Evolutionary conservation across 495 filamentous ascomycete genomes (phyloP).

Genomic region (Aspergillus bridgeri): DNA sequence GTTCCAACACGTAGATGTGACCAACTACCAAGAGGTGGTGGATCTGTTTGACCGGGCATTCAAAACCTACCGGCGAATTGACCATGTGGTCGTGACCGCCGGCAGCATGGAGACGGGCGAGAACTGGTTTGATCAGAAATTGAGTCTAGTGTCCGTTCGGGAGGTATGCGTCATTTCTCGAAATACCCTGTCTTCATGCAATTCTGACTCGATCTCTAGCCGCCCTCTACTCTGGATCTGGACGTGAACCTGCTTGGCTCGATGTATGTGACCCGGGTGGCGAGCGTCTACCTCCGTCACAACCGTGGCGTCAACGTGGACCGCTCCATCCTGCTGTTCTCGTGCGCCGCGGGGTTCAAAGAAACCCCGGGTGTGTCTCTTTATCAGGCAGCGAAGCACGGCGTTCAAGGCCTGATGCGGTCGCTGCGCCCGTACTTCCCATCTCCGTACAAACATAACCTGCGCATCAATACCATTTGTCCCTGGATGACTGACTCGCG

Average conservation of each 20-base stretch:
- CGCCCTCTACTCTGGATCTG: conserved; percentile 42
- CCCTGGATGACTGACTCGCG: conserved; percentile 52
- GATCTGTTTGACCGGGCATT: conserved; percentile 45
- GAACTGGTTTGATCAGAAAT: conserved; percentile 45
- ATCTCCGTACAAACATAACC: conserved; percentile 32
- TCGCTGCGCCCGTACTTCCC: conserved; percentile 41
- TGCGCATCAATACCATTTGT: conserved; percentile 52
- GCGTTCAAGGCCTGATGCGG: conserved; percentile 48
- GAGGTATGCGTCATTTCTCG: conserved; percentile 22
- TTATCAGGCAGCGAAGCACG: conserved; percentile 51
- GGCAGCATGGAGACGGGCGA: conserved; percentile 42
- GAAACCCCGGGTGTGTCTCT: conserved; percentile 45
- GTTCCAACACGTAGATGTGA: conserved; percentile 45
- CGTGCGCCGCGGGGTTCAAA: conserved; percentile 44
- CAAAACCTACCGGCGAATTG: conserved; percentile 45
- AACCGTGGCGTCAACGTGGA: conserved; percentile 37
- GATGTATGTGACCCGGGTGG: conserved; percentile 45
- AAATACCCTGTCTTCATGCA: not conserved
- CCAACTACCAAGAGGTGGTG: conserved; percentile 41
- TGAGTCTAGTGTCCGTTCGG: conserved; percentile 32
- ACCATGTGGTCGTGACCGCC: conserved; percentile 51
- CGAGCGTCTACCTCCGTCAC: conserved; percentile 44
- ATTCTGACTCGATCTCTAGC: conserved; percentile 28
- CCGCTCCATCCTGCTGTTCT: conserved; percentile 46
- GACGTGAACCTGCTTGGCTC: conserved; percentile 50